These are phyloP conservation scores for Candida boidinii DNA, from an alignment of 805 yeast genomes.

Conservation along the genomic window DNA sequence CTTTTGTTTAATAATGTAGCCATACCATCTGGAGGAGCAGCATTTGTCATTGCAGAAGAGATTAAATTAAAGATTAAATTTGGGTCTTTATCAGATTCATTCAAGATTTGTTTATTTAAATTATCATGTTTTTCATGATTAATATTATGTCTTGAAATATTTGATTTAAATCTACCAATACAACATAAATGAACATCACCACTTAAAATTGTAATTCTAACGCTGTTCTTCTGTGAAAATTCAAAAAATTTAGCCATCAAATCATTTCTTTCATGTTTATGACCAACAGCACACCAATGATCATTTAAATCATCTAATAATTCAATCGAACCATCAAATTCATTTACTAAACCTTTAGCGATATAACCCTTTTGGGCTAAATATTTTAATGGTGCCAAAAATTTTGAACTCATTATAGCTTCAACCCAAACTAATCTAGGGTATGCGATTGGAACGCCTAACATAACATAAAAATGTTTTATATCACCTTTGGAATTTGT, in stretches of 20 bases:
- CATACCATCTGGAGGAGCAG: conserved; percentile 90
- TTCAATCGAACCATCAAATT: conserved; percentile 88
- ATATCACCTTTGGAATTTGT: conserved; percentile 39
- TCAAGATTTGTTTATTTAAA: conserved; percentile 30
- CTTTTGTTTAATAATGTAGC: conserved; percentile 64
- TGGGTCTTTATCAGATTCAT: conserved; percentile 60
- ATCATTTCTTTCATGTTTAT: conserved; percentile 75
- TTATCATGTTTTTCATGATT: conserved; percentile 24
- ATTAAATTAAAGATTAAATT: conserved; percentile 75
- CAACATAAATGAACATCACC: conserved; percentile 95
- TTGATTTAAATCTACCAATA: conserved; percentile 65
- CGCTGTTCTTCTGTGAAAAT: conserved; percentile 55
- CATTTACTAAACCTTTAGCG: conserved; percentile 72
- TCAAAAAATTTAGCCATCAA: conserved; percentile 53
- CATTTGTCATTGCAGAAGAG: conserved; percentile 83
- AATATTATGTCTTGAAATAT: conserved; percentile 33
- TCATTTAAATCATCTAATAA: conserved; percentile 89
- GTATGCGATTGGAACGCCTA: conserved; percentile 93
- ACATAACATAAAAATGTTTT: conserved; percentile 71
- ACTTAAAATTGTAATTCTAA: conserved; percentile 74
- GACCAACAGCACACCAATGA: conserved; percentile 91
- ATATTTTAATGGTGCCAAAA: conserved; percentile 56
- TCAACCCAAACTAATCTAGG: conserved; percentile 93
- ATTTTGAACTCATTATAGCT: conserved; percentile 51
- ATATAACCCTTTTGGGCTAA: conserved; percentile 55